Evolutionary conservation across 768 basidiomycete genomes (phyloP).

Genomic region (Suillus placidus): DNA sequence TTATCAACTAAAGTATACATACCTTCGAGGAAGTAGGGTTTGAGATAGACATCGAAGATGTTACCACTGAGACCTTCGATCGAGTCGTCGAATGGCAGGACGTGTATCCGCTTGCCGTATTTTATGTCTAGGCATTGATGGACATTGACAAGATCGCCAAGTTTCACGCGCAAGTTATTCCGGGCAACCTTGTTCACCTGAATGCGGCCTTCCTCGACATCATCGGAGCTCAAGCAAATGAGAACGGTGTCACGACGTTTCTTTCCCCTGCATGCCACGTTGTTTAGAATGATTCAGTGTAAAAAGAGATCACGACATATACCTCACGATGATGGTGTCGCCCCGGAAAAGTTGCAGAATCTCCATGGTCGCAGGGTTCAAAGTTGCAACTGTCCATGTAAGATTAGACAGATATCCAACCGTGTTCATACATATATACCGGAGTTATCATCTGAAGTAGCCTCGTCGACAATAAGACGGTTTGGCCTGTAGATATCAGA

Average conservation of each 20-base stretch:
- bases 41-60: conserved; percentile 98
- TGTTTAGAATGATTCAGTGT: conserved; percentile 1
- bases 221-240: conserved; percentile 93
- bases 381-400: conserved; percentile 70
- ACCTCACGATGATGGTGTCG: conserved; percentile 95
- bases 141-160: conserved; percentile 94
- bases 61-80: conserved; percentile 97
- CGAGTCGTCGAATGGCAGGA: conserved; percentile 98
- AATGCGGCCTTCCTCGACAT: conserved; percentile 97
- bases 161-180: conserved; percentile 96
- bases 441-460: conserved; percentile 94
- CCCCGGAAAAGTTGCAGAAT: conserved; percentile 90
- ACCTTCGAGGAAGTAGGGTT: conserved; percentile 99
- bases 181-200: conserved; percentile 99
- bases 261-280: conserved; percentile 69
- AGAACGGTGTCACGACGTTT: conserved; percentile 97
- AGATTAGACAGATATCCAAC: conserved; percentile 20
- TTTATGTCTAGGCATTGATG: conserved; percentile 98
- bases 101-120: conserved; percentile 97
- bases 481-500: conserved; percentile 68
- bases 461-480: conserved; percentile 96
- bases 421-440: conserved; percentile 47
- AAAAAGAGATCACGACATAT: conserved; percentile 22
- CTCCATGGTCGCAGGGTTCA: conserved; percentile 98
- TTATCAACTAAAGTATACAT: conserved; percentile 20